Evolutionary conservation across 805 yeast genomes (phyloP).

Genomic region (Candida lessepsii): DNA sequence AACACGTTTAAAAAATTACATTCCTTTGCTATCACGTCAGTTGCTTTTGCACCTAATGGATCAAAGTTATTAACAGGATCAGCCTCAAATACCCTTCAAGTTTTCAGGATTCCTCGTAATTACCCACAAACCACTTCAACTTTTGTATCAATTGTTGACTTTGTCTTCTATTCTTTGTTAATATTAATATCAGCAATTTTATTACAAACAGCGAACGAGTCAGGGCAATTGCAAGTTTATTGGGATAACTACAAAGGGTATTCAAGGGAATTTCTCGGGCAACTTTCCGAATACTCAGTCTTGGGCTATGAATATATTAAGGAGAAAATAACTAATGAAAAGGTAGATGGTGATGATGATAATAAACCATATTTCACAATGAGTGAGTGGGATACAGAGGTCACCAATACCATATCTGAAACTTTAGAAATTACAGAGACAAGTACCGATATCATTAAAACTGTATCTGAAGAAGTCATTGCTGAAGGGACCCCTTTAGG

Average conservation of each 20-base stretch:
- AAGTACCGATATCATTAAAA: too few relatives aligned
- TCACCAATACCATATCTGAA: background rate
- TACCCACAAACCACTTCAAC: conserved; percentile 41
- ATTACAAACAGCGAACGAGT: conserved; percentile 34
- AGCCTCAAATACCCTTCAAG: conserved; percentile 71
- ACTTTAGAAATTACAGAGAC: too few relatives aligned
- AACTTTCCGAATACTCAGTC: conserved; percentile 21
- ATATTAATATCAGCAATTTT: conserved; percentile 31
- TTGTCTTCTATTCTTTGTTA: conserved; percentile 32
- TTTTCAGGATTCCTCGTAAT: conserved; percentile 57
- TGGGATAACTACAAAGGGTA: conserved; percentile 4
- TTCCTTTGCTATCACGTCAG: conserved; percentile 72
- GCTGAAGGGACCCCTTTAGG: conserved; percentile 10
- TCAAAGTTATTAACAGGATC: conserved; percentile 67
- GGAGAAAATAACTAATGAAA: conserved; percentile 26
- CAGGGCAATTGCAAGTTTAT: conserved; percentile 31
- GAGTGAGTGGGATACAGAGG: conserved; percentile 18
- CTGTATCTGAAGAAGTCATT: background rate
- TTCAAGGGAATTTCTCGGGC: conserved; percentile 3
- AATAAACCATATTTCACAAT: conserved; percentile 24
- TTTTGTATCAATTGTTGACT: conserved; percentile 33
- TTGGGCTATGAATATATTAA: conserved; percentile 25
- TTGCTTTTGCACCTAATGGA: conserved; percentile 69
- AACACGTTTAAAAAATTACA: conserved; percentile 63
- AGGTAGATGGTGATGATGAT: conserved; percentile 24